Conservation (phyloP, 2,329 filamentous ascomycete genomes). For the Fusarium incarnatum region DNA sequence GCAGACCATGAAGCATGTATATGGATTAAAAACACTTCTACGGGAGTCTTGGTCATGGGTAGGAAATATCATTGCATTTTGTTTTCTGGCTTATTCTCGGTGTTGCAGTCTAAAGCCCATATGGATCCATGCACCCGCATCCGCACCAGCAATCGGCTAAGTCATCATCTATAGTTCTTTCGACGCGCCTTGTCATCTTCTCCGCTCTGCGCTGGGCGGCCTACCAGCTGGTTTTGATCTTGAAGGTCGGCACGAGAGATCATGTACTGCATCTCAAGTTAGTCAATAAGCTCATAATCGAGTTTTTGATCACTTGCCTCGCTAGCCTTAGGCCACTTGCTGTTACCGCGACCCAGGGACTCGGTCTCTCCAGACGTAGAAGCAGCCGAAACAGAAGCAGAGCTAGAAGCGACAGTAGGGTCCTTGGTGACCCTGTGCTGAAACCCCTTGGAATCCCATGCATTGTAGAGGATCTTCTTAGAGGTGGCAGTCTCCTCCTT, state of each 20-base stretch:
- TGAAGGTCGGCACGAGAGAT: conserved; percentile 36
- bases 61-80: conserved; percentile 46
- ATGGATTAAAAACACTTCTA: conserved; percentile 42
- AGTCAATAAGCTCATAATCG: neutral
- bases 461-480: conserved; percentile 43
- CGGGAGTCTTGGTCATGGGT: conserved; percentile 45
- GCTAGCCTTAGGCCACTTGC: conserved; percentile 44
- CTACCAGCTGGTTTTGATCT: conserved; percentile 25
- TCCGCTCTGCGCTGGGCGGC: neutral
- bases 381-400: conserved; percentile 12
- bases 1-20: conserved; percentile 43
- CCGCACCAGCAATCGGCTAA: neutral
- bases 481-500: conserved; percentile 6
- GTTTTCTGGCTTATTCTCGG: conserved; percentile 20
- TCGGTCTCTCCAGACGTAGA: conserved; percentile 8
- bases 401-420: conserved; percentile 39
- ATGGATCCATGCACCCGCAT: neutral
- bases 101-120: neutral
- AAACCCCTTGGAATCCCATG: conserved; percentile 48
- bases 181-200: conserved; percentile 25
- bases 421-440: conserved; percentile 41
- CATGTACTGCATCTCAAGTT: conserved; percentile 14
- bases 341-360: conserved; percentile 4
- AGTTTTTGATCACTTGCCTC: conserved; percentile 22
- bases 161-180: neutral